Base-by-base conservation (phyloP, 805 yeast species). In the Kodamaea restingae region DNA sequence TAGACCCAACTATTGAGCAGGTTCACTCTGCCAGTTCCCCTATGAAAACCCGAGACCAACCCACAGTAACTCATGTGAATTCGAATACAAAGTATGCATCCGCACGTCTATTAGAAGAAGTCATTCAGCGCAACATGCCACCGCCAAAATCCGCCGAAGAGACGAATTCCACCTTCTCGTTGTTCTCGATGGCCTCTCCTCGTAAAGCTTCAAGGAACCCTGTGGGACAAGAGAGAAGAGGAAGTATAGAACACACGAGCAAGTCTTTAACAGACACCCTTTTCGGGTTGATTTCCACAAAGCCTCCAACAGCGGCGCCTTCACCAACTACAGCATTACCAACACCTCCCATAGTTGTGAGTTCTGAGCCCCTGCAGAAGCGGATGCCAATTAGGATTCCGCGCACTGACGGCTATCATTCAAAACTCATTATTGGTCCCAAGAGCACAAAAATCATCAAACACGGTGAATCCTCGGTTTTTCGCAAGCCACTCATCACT, bases 391-490 rank as follows among this genome's bases (percentile, higher is more conserved):
- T 55, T 5, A 41, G 52, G 15, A 40, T 44, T 11, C 47, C 49
- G 6, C 41, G 46, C 21, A 52, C 46, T 22, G 61, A 56, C 38
- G 75, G 72, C 0, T 52, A 65, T 12, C 70, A 63, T 47, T 70
- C 78, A 3, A 59, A 64, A 4, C 46, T 73, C 39, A 61, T 58
- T 4, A 57, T 73, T 9, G 68, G 71, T 10, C 69, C 68, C 7
- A 70, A 72, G 39, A 67, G 67, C 26, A 60, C 67, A 4, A 57
- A 54, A 39, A 60, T 64, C 5, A 55, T 72, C 15, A 56, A 62
- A 15, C 77, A 75, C 47, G 78, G 78, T 0, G 60, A 60, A 15
- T 60, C 63, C 3, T 63, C 73, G 1, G 54, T 52, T 4, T 58
- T 66, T 42, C 58, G 59, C 37, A 57, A 50, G 27, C 67, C 69